These are phyloP conservation scores for Camelina neglecta DNA, from an alignment of 345 rosid genomes.

Conservation along the genomic window DNA sequence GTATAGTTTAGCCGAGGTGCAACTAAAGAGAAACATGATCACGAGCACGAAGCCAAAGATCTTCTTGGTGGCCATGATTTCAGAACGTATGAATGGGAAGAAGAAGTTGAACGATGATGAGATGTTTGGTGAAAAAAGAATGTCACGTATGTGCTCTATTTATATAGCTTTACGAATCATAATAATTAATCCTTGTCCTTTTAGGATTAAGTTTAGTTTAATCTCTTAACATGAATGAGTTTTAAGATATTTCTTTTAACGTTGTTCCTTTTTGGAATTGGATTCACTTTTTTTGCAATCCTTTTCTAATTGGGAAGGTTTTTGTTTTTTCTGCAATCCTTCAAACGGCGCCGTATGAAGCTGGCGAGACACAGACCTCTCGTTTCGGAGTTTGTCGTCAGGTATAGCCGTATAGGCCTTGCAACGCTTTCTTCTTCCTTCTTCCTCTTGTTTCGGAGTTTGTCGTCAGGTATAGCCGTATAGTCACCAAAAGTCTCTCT, in stretches of 20 bases:
- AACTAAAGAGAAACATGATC: neutral
- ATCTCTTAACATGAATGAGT: too few species aligned
- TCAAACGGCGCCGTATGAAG: constrained; percentile 20
- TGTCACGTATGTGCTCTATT: neutral
- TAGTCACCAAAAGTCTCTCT: neutral
- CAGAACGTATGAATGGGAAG: neutral
- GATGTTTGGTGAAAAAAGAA: neutral
- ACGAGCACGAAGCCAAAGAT: neutral
- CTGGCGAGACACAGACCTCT: constrained; percentile 31
- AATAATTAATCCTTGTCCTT: neutral
- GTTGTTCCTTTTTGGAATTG: too few species aligned
- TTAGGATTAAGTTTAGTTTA: neutral
- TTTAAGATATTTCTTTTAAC: too few species aligned
- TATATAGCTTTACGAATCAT: neutral
- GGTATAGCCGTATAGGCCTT: too few species aligned
- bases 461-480: too few species aligned
- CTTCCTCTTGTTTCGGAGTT: neutral
- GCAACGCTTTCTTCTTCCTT: neutral
- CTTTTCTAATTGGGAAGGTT: too few species aligned
- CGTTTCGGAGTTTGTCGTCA: constrained; percentile 4
- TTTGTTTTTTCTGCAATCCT: too few species aligned
- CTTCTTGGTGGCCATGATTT: neutral
- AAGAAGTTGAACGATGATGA: neutral
- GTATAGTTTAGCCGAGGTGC: neutral
- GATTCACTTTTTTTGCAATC: too few species aligned